Base-by-base conservation (phyloP, 1,284 basidiomycete genomes). In the Austroboletus niveus region DNA sequence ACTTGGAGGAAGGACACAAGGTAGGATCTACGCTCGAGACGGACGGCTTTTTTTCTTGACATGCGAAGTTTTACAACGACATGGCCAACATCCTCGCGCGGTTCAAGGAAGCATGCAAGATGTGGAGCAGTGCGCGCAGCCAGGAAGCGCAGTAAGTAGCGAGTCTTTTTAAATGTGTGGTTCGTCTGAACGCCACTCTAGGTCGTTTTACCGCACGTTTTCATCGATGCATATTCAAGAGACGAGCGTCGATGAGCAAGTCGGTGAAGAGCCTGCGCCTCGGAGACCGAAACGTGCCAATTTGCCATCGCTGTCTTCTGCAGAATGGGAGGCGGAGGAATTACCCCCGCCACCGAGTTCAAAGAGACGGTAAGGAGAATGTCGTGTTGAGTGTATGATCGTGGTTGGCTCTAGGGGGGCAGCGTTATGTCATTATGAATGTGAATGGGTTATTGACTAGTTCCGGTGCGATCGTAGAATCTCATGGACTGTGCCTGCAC, bases 1-100 rank as follows among this genome's bases (percentile, higher is more conserved):
- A 98, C 66, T 75, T 96, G 11, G 86, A 91, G 47, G 94, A 98
- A 66, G 95, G 95, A 2, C 78, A 92, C 58, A 87, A 93, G 75
- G 90, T 87, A 58, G 30, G 70, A 52, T 15, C 15, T 44, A 35
- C 4, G 42, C 35, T n/a, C n/a, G 20, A 45, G 20, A 30, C 9
- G n/a, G 15, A 11, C 29, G 15, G 42, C 5, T 17, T 12, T 5
- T 17, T 7, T 38, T 7, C 27, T 40, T 4, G 32, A 38, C 15
- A 15, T 12, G 29, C n/a, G 20, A 55, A 92, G 86, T 95, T 95
- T 63, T 94, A 96, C 66, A 91, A 92, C 55, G 84, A 87, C 59
- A 79, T 96, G 49, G 78, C 81, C 4, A 79, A 76, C 11, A 82
- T 93, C 42, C 69, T 94, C 2, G 71, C 77, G 8, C 79, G 85